Conservation (phyloP, 768 basidiomycete species). For the Mycena polygramma region DNA sequence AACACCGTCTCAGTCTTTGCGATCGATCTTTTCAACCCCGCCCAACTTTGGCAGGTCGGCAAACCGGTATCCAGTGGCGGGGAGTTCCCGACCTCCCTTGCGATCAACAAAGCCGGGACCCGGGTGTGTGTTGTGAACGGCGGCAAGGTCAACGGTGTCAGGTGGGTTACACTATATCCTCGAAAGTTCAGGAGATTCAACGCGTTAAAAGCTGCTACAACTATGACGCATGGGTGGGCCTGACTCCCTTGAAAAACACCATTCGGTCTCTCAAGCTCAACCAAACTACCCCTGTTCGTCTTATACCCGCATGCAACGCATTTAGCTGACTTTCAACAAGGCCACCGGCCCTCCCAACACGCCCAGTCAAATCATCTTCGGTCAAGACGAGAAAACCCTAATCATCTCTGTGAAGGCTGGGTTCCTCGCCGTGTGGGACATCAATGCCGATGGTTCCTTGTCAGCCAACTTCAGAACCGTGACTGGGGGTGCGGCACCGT, state of each 20-base stretch:
- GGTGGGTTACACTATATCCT: slow-evolving; percentile 39
- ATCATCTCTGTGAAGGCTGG: slow-evolving; percentile 51
- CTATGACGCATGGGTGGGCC: slow-evolving; percentile 32
- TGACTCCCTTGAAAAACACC: slow-evolving; percentile 45
- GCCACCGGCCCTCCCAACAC: slow-evolving; percentile 34
- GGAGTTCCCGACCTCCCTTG: slow-evolving; percentile 55
- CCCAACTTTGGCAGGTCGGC: slow-evolving; percentile 47
- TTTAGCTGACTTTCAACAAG: slow-evolving; percentile 6
- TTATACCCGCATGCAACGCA: slow-evolving; percentile 16
- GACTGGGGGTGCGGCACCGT: slow-evolving; percentile 47
- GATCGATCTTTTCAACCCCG: slow-evolving; percentile 50
- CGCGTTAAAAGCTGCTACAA: slow-evolving; percentile 16
- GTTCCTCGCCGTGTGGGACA: slow-evolving; percentile 52
- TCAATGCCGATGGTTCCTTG: slow-evolving; percentile 45
- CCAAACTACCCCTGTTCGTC: slow-evolving; percentile 36
- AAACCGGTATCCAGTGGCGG: slow-evolving; percentile 51
- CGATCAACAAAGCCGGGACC: slow-evolving; percentile 48
- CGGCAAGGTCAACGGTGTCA: slow-evolving; percentile 51
- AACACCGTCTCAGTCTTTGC: slow-evolving; percentile 53
- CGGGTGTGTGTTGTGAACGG: slow-evolving; percentile 53
- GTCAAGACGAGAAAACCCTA: slow-evolving; percentile 45
- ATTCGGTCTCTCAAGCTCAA: slow-evolving; percentile 44
- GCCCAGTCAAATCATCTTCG: slow-evolving; percentile 49
- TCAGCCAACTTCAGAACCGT: slow-evolving; percentile 44
- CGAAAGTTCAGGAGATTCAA: neutral